Percentiles rank a stretch among this genome's conserved stretches.
Evolutionary conservation across 2,329 filamentous ascomycete genomes (phyloP).

Genomic region (Biscogniauxia mediterranea): DNA sequence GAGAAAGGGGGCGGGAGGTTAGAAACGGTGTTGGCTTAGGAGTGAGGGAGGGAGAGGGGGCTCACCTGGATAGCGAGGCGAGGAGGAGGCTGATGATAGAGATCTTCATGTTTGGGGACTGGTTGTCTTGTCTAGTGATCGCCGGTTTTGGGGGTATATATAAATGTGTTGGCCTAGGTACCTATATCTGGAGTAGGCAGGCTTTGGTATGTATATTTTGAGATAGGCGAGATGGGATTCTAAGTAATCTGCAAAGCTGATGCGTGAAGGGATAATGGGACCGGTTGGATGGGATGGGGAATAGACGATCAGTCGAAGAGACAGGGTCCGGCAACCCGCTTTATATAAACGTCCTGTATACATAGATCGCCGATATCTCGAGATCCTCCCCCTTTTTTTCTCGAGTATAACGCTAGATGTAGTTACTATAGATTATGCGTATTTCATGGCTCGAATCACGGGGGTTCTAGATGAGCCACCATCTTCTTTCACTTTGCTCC

Average conservation of each 20-base stretch:
- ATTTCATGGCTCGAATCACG: not conserved
- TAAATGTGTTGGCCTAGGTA: not conserved
- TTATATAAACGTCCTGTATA: not conserved
- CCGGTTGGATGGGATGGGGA: not conserved
- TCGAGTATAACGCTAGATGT: not conserved
- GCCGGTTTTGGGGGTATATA: not conserved
- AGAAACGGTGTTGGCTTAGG: not conserved
- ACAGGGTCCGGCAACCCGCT: not conserved
- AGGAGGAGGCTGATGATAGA: conserved; percentile 14
- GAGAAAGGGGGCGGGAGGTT: conserved; percentile 1
- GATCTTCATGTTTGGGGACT: conserved; percentile 22
- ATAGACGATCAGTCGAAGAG: not conserved
- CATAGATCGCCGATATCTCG: not conserved
- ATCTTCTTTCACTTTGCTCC: not conserved
- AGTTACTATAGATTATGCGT: not conserved
- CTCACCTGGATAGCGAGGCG: conserved; percentile 25
- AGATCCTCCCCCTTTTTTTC: not conserved
- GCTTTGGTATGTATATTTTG: too few relatives aligned
- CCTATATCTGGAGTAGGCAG: not conserved
- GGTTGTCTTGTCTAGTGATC: too few relatives aligned
- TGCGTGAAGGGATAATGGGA: not conserved
- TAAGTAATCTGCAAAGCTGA: conserved; percentile 5
- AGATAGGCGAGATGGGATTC: conserved; percentile 1
- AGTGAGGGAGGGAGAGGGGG: not conserved
- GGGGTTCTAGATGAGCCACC: not conserved